phyloP scores from a whole-genome alignment of 495 filamentous ascomycete genomes.

The Xylaria palmicola region DNA sequence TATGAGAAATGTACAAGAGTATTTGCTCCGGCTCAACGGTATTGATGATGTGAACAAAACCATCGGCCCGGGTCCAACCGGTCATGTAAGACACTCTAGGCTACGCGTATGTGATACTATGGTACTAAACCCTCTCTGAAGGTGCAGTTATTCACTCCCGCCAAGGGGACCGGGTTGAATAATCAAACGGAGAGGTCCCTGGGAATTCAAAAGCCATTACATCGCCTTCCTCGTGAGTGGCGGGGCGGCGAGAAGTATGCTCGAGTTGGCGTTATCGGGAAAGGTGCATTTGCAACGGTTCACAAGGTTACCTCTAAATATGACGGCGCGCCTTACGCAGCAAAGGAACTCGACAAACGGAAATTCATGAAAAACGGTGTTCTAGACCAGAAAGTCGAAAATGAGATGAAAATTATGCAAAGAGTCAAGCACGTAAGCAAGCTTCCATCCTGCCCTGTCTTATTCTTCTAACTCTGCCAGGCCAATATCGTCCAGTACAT shows the following conservation, averaged over 20 bases:
- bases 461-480: conserved; percentile 43
- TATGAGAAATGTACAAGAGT: conserved; percentile 55
- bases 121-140: conserved; percentile 15
- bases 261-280: conserved; percentile 74
- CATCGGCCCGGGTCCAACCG: conserved; percentile 47
- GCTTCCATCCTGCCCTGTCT: background rate
- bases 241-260: conserved; percentile 81
- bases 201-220: background rate
- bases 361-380: conserved; percentile 85
- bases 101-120: background rate
- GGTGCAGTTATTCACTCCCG: conserved; percentile 30
- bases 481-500: conserved; percentile 89
- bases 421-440: conserved; percentile 72
- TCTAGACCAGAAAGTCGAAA: conserved; percentile 81
- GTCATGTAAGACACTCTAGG: conserved; percentile 36
- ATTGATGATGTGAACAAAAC: conserved; percentile 36
- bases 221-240: conserved; percentile 59
- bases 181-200: background rate
- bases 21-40: conserved; percentile 37
- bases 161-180: background rate
- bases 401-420: conserved; percentile 93
- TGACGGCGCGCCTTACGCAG: conserved; percentile 77
- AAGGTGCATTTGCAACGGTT: conserved; percentile 91
- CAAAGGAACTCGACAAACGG: conserved; percentile 88
- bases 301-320: conserved; percentile 79